Evolutionary conservation across 169 alveolate genomes (phyloP).

Genomic region (Plasmodium knowlesi): DNA sequence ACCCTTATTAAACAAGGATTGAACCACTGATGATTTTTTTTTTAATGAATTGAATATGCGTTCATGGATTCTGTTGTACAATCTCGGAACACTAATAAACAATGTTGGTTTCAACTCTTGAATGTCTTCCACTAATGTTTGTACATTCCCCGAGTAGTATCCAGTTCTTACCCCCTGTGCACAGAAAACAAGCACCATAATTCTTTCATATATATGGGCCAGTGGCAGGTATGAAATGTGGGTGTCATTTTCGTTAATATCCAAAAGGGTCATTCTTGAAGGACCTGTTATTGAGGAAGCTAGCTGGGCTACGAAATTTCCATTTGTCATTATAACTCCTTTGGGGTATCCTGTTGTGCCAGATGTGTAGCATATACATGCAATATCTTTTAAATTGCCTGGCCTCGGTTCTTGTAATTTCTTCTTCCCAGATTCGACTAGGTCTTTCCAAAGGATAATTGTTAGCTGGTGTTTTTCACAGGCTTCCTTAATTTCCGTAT

Average conservation of each 20-base stretch:
- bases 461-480: slow-evolving; percentile 30
- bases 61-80: slow-evolving; percentile 92
- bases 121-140: slow-evolving; percentile 92
- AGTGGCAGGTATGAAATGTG: slow-evolving; percentile 95
- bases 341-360: slow-evolving; percentile 99
- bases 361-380: slow-evolving; percentile 95
- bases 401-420: slow-evolving; percentile 77
- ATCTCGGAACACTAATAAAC: slow-evolving; percentile 96
- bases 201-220: slow-evolving; percentile 96
- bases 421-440: slow-evolving; percentile 74
- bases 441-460: slow-evolving; percentile 78
- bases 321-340: slow-evolving; percentile 95
- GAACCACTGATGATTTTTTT: slow-evolving; percentile 78
- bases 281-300: slow-evolving; percentile 6
- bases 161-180: slow-evolving; percentile 88
- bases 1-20: slow-evolving; percentile 86
- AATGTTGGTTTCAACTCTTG: slow-evolving; percentile 94
- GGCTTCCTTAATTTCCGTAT: slow-evolving; percentile 34
- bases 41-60: slow-evolving; percentile 85
- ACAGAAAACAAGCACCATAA: slow-evolving; percentile 80
- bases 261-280: slow-evolving; percentile 14
- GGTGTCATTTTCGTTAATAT: slow-evolving; percentile 81
- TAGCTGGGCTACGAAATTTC: slow-evolving; percentile 49
- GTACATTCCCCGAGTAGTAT: slow-evolving; percentile 92
- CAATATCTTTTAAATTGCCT: slow-evolving; percentile 84